A percentile compares a stretch with the other conserved stretches of the same genome.
phyloP scores from a whole-genome alignment of 2,329 filamentous ascomycete species.

The Aureobasidium sp. region DNA sequence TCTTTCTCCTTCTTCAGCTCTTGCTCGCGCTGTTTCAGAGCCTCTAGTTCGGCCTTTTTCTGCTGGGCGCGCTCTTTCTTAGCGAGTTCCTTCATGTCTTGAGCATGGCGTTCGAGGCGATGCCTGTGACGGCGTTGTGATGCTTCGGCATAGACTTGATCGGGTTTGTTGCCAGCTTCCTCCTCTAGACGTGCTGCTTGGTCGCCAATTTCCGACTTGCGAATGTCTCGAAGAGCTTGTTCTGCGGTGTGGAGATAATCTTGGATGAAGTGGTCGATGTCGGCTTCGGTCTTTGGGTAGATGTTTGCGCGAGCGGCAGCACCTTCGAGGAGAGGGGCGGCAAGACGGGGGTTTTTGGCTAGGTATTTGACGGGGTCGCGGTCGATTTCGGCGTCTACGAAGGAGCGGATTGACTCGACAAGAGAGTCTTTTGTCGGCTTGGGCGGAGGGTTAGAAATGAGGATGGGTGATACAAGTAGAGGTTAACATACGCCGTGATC shows the following conservation, averaged over 20 bases:
- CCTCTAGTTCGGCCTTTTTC: constrained; percentile 45
- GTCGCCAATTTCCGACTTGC: constrained; percentile 60
- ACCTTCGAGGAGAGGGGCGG: constrained; percentile 68
- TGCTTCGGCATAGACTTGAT: constrained; percentile 65
- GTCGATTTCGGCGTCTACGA: constrained; percentile 65
- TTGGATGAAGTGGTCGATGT: constrained; percentile 63
- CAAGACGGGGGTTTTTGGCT: constrained; percentile 65
- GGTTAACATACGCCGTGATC: constrained; percentile 54
- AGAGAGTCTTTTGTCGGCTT: constrained; percentile 63
- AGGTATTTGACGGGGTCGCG: constrained; percentile 62
- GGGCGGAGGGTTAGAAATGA: not conserved
- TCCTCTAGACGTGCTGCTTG: constrained; percentile 62
- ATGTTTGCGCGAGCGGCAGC: constrained; percentile 69
- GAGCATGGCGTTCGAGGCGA: constrained; percentile 55
- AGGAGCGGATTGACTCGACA: constrained; percentile 36
- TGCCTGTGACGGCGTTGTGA: constrained; percentile 54
- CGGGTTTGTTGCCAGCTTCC: constrained; percentile 60
- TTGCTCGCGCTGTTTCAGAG: constrained; percentile 43
- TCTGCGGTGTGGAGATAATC: constrained; percentile 58
- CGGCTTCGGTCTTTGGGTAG: constrained; percentile 63
- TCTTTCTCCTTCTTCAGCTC: constrained; percentile 38
- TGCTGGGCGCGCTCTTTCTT: constrained; percentile 56
- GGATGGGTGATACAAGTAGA: not conserved
- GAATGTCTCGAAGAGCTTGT: constrained; percentile 60
- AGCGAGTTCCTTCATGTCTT: constrained; percentile 52